A percentile compares a stretch with the other conserved stretches of the same genome.
phyloP scores from a whole-genome alignment of 2,329 filamentous ascomycete species.

The Intubia oerlemansii region DNA sequence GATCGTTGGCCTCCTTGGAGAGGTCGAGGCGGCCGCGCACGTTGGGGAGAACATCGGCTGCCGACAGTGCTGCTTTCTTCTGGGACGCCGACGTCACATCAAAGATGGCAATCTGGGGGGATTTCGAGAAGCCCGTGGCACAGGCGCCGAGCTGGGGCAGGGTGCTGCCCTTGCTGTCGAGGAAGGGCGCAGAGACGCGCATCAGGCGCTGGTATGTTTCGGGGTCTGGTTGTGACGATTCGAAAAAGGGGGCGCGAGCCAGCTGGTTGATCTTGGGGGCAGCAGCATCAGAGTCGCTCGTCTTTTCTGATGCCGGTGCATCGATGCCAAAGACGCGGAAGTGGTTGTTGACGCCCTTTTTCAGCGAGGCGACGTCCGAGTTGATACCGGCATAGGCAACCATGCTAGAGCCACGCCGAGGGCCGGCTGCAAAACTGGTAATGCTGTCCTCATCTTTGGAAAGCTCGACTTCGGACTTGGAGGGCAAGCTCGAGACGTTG shows the following conservation, averaged over 20 bases:
- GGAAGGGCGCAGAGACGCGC: slow-evolving; percentile 26
- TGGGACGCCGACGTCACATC: slow-evolving; percentile 31
- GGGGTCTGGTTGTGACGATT: slow-evolving; percentile 19
- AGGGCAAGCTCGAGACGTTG: slow-evolving; percentile 34
- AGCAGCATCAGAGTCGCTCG: slow-evolving; percentile 13
- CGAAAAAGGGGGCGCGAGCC: slow-evolving; percentile 30
- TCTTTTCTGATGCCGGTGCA: slow-evolving; percentile 10
- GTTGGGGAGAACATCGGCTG: slow-evolving; percentile 15
- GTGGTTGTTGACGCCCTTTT: slow-evolving; percentile 63
- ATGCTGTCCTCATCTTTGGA: slow-evolving; percentile 77
- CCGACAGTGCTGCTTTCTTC: background rate
- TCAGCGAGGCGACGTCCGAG: slow-evolving; percentile 49
- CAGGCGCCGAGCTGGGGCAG: slow-evolving; percentile 48
- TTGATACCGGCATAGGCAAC: slow-evolving; percentile 63
- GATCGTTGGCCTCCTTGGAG: slow-evolving; percentile 38
- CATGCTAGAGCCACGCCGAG: slow-evolving; percentile 30
- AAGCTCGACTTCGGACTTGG: slow-evolving; percentile 53
- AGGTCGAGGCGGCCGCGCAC: slow-evolving; percentile 27
- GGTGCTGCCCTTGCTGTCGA: slow-evolving; percentile 17
- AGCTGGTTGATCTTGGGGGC: slow-evolving; percentile 25
- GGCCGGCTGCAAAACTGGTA: slow-evolving; percentile 55
- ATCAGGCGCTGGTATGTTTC: slow-evolving; percentile 37
- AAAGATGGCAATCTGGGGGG: slow-evolving; percentile 61
- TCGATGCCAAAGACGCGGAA: slow-evolving; percentile 53
- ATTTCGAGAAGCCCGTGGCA: slow-evolving; percentile 54